Conservation (phyloP, 371 early-diverging fungal genomes). For the Blyttiomyces sp. region DNA sequence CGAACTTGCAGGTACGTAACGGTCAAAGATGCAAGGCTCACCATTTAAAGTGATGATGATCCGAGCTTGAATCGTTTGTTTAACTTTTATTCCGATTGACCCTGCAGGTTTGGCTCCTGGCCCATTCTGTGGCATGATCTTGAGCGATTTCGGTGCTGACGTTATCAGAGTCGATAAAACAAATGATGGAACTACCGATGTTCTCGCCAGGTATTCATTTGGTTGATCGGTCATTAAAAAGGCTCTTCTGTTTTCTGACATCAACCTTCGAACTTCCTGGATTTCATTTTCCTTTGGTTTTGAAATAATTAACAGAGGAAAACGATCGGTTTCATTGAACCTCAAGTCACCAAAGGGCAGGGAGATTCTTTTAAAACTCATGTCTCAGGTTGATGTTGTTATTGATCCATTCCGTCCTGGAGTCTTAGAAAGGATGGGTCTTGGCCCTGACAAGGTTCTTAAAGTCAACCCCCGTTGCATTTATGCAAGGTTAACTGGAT, state of each 20-base stretch:
- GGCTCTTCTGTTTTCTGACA: too few species aligned
- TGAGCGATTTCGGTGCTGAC: slow-evolving; percentile 73
- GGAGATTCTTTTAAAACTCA: slow-evolving; percentile 42
- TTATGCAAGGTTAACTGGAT: slow-evolving; percentile 69
- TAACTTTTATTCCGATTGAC: too few species aligned
- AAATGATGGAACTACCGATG: slow-evolving; percentile 39
- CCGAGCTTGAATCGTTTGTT: too few species aligned
- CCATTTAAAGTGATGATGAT: too few species aligned
- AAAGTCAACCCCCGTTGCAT: slow-evolving; percentile 58
- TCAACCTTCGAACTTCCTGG: not conserved
- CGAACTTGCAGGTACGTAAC: too few species aligned
- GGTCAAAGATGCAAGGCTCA: too few species aligned
- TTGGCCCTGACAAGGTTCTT: slow-evolving; percentile 62
- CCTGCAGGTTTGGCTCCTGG: slow-evolving; percentile 74
- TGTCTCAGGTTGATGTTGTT: slow-evolving; percentile 60
- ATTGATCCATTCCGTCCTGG: slow-evolving; percentile 80
- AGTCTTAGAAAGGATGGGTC: slow-evolving; percentile 65
- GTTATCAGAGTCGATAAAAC: slow-evolving; percentile 71
- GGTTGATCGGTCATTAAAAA: not conserved
- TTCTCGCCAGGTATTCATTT: slow-evolving; percentile 46
- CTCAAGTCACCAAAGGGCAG: slow-evolving; percentile 56
- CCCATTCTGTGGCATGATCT: slow-evolving; percentile 65
- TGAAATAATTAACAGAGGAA: slow-evolving; percentile 54
- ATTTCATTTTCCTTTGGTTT: not conserved
- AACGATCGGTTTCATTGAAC: slow-evolving; percentile 66